These are phyloP conservation scores for Zanthoxylum bungeanum DNA, from an alignment of 345 rosid species.

Conservation along the genomic window DNA sequence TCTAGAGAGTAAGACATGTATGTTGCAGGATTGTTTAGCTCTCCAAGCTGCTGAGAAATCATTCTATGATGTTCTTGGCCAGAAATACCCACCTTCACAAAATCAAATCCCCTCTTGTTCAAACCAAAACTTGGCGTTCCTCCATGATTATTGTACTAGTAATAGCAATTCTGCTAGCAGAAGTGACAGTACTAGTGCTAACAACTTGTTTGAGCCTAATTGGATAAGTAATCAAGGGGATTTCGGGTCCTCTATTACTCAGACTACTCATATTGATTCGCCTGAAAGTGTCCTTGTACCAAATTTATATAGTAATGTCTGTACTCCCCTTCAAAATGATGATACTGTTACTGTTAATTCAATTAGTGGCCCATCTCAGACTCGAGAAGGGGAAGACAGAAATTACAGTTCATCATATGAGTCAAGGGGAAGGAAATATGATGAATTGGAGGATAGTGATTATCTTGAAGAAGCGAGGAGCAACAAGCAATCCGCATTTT, in stretches of 20 bases:
- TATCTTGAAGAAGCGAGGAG: constrained; percentile 42
- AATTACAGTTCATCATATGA: constrained; percentile 9
- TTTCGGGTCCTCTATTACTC: not conserved
- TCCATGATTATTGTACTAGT: constrained; percentile 11
- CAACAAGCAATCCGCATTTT: constrained; percentile 49
- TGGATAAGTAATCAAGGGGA: constrained; percentile 9
- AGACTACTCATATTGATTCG: constrained; percentile 4
- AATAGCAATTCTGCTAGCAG: constrained; percentile 13
- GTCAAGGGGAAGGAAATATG: constrained; percentile 37
- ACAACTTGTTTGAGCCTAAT: constrained; percentile 9
- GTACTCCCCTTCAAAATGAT: not conserved
- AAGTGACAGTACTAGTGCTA: not conserved
- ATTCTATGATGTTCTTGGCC: constrained; percentile 46
- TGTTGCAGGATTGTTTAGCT: constrained; percentile 51
- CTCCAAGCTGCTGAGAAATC: constrained; percentile 64
- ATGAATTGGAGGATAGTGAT: constrained; percentile 32
- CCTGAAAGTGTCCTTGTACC: constrained; percentile 21
- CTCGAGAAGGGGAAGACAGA: not conserved
- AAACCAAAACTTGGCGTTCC: not conserved
- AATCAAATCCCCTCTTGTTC: not conserved
- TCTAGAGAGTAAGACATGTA: constrained; percentile 47
- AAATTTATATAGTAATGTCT: constrained; percentile 1
- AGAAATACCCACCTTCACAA: constrained; percentile 32
- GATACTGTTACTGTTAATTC: not conserved
- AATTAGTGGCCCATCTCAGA: not conserved